A percentile compares a stretch with the other conserved stretches of the same genome.
Conservation (phyloP, 257 asterid genomes). For the Schizonepeta tenuifolia region DNA sequence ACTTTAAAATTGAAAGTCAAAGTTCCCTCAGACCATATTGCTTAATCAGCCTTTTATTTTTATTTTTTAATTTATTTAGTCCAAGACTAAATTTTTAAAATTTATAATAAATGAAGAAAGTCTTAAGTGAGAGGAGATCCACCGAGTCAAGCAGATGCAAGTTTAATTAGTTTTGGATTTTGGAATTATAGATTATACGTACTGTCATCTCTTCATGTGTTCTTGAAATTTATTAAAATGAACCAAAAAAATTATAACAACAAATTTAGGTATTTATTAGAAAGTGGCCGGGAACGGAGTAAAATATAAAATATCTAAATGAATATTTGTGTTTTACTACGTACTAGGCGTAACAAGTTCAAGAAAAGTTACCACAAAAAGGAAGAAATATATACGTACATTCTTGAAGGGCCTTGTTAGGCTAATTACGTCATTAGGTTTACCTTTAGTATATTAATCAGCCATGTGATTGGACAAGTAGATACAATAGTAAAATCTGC, state of each 20-base stretch:
- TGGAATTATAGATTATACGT: background rate
- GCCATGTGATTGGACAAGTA: slow-evolving; percentile 22
- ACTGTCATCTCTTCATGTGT: too few species aligned
- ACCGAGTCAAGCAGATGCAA: slow-evolving; percentile 35
- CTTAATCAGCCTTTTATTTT: too few species aligned
- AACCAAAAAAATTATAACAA: too few species aligned
- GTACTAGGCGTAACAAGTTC: background rate
- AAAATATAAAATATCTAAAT: too few species aligned
- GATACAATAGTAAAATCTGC: slow-evolving; percentile 14
- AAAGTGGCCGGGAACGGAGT: too few species aligned
- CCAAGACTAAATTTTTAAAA: too few species aligned
- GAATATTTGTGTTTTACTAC: background rate
- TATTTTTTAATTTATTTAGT: too few species aligned
- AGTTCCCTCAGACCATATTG: too few species aligned
- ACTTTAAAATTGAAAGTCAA: too few species aligned
- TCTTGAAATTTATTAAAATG: too few species aligned
- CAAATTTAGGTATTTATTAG: too few species aligned
- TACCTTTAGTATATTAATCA: slow-evolving; percentile 3
- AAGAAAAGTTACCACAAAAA: background rate
- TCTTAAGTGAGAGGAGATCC: slow-evolving; percentile 29
- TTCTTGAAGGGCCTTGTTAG: slow-evolving; percentile 14
- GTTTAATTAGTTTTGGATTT: background rate
- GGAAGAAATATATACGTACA: background rate
- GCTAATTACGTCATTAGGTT: slow-evolving; percentile 23
- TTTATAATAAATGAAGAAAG: background rate